Conservation (phyloP, 441 rosid species). For the Aquilaria agallochum region DNA sequence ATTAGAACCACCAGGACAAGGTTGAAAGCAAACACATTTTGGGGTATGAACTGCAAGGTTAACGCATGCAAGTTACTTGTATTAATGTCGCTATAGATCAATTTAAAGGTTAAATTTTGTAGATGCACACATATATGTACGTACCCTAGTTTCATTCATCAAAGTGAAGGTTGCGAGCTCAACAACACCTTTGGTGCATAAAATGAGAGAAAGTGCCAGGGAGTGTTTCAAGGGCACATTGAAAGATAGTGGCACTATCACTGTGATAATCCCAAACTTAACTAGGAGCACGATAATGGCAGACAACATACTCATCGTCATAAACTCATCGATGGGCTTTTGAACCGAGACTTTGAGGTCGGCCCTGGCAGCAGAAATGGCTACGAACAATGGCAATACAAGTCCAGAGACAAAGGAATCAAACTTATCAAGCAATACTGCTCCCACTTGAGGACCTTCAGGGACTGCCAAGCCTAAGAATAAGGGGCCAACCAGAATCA, state of each 20-base stretch:
- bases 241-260: not conserved
- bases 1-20: slow-evolving; percentile 11
- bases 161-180: slow-evolving; percentile 14
- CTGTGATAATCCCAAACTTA: not conserved
- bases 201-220: slow-evolving; percentile 20
- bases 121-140: not conserved
- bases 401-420: slow-evolving; percentile 33
- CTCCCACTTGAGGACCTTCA: slow-evolving; percentile 53
- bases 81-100: not conserved
- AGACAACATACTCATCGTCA: not conserved
- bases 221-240: slow-evolving; percentile 27
- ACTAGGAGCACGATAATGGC: not conserved
- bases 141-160: not conserved
- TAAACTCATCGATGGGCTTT: no score
- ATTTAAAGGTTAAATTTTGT: not conserved
- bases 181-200: slow-evolving; percentile 28
- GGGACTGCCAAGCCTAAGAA: slow-evolving; percentile 55
- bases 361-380: slow-evolving; percentile 21
- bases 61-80: no score
- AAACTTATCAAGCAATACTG: slow-evolving; percentile 36
- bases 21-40: slow-evolving; percentile 3
- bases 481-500: slow-evolving; percentile 23
- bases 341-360: not conserved
- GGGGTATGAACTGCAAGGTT: not conserved
- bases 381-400: slow-evolving; percentile 36